Evolutionary conservation across 768 basidiomycete genomes (phyloP).

Genomic region (Thelephora aurantiotincta): DNA sequence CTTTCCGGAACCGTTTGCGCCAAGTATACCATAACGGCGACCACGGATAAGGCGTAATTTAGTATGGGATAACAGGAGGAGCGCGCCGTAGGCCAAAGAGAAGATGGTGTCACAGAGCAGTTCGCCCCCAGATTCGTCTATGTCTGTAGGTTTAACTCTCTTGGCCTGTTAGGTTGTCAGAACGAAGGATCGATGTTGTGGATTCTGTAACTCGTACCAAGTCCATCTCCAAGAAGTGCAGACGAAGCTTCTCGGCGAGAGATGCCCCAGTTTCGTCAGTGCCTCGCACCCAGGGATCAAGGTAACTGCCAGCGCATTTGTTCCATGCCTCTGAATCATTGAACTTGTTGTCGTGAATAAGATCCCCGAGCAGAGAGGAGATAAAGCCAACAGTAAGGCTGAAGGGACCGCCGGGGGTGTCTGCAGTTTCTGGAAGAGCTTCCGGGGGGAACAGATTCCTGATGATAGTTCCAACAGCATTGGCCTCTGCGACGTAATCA

Average conservation of each 20-base stretch:
- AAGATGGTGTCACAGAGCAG: constrained; percentile 87
- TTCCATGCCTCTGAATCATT: constrained; percentile 43
- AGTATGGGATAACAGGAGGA: constrained; percentile 90
- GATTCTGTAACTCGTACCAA: constrained; percentile 25
- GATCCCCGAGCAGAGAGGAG: constrained; percentile 63
- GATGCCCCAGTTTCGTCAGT: constrained; percentile 29
- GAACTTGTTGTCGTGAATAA: constrained; percentile 48
- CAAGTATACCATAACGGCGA: constrained; percentile 88
- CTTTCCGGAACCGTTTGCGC: constrained; percentile 94
- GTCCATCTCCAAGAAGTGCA: constrained; percentile 69
- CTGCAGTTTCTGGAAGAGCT: constrained; percentile 25
- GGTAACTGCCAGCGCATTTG: constrained; percentile 58
- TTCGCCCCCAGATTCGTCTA: constrained; percentile 60
- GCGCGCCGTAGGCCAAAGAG: constrained; percentile 90
- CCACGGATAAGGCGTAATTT: constrained; percentile 81
- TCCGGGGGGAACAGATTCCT: constrained; percentile 44
- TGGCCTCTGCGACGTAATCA: constrained; percentile 51
- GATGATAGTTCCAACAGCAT: constrained; percentile 39
- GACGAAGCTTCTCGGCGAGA: constrained; percentile 51
- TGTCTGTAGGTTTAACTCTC: constrained; percentile 26
- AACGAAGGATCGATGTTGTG: not conserved
- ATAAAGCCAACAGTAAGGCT: constrained; percentile 53
- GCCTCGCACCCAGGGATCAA: constrained; percentile 48
- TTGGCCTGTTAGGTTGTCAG: constrained; percentile 33
- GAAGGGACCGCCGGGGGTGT: constrained; percentile 37